A percentile compares a stretch with the other conserved stretches of the same genome.
phyloP scores from a whole-genome alignment of 1,284 basidiomycete genomes.

The Macrocybe sp. region DNA sequence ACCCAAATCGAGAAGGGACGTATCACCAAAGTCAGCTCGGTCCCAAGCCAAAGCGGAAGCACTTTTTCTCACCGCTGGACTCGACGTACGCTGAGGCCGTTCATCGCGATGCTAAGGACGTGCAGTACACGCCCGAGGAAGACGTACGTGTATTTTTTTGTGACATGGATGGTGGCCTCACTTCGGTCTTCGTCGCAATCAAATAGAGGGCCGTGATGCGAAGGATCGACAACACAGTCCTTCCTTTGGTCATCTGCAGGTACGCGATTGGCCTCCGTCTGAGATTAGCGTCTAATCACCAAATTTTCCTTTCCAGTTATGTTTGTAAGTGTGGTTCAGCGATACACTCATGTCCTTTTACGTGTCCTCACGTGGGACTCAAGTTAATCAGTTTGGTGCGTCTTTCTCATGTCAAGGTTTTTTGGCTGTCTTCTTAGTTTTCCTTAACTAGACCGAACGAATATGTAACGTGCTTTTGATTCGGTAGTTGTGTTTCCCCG shows the following conservation, averaged over 20 bases:
- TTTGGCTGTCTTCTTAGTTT: conserved; percentile 3
- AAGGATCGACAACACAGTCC: conserved; percentile 44
- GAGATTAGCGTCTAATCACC: neutral
- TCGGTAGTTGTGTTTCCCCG: neutral
- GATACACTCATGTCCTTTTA: too few relatives aligned
- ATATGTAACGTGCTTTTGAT: conserved; percentile 35
- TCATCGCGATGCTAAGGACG: conserved; percentile 40
- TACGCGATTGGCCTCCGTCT: conserved; percentile 15
- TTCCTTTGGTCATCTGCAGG: conserved; percentile 44
- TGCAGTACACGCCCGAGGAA: conserved; percentile 41
- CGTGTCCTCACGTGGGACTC: neutral
- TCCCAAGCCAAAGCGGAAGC: conserved; percentile 25
- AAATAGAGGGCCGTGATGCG: conserved; percentile 30
- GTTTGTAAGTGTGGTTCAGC: conserved; percentile 32
- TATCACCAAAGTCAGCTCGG: conserved; percentile 29
- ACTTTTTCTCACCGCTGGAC: conserved; percentile 46
- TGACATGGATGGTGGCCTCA: neutral
- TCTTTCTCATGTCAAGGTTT: neutral
- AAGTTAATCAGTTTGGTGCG: conserved; percentile 55
- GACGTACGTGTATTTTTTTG: conserved; percentile 29
- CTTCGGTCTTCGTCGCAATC: neutral
- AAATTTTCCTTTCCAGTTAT: conserved; percentile 25
- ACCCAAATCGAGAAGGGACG: conserved; percentile 18
- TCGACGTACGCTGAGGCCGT: conserved; percentile 42
- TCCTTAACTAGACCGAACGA: conserved; percentile 40